Base-by-base conservation (phyloP, 1,284 basidiomycete genomes). In the Fomitopsis betulina region DNA sequence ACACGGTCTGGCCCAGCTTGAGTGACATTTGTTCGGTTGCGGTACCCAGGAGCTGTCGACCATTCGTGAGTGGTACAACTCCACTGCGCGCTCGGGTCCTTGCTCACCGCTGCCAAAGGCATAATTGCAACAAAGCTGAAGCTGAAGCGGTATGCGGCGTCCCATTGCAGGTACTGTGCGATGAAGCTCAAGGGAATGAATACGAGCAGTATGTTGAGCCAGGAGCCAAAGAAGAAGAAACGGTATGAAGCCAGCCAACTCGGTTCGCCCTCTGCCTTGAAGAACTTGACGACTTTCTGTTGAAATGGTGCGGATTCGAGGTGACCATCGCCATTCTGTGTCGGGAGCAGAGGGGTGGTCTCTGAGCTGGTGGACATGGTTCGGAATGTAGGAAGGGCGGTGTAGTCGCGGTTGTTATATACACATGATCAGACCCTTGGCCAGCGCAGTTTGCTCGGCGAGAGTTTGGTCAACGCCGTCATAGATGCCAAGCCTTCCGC, bases 121-220 rank as follows among this genome's bases (percentile, higher is more conserved):
- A 96, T 80, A 64, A 96, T 94, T 7, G 93, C 90, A 40, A 94
- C 68, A 72, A 96, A 96, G 60, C 89, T 91, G 69, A 92, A 89
- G 6, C 75, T 74, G 68, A 96, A 96, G n/a, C 91, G 84, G 43
- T 89, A 78, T 9, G 83, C 87, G n/a, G 90, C 89, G 74, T 92
- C 89, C 91, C 89, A 92, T 63, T 85, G 66, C 17, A 82, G 65
- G 62, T 79, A 73, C 70, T 90, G 83, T 38, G 91, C 79, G 21
- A 87, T 58, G 50, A 86, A 74, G 60, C 84, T 83, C 63, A 96
- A 73, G 2, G 69, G 69, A 13, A 72, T 64, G 45, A 70, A 89
- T 54, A 94, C 65, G 54, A 95, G 83, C 52, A 95, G 77, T 50
- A 93, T 50, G 70, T 95, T 96, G 68, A 92, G 69, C 76, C 85